Base-by-base conservation (phyloP, 2,329 filamentous ascomycete species). In the Fusarium sarcochroum region DNA sequence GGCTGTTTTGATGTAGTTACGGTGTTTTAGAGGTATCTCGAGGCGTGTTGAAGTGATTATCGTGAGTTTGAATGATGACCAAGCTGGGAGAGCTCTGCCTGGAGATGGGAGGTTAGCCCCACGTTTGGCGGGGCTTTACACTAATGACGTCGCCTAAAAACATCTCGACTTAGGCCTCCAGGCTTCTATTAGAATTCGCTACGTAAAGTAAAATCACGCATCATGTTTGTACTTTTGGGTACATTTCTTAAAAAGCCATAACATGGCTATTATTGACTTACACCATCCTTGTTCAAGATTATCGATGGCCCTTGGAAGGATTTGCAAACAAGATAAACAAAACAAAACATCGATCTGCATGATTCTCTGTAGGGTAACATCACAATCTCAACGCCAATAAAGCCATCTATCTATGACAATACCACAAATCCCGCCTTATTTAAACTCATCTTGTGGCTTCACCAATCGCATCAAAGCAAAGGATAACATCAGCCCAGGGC, bases 141-240 rank as follows among this genome's bases (percentile, higher is more conserved):
- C 5, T 34, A 25, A 69, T 69, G 66, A 69, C 66, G 66, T 69
- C 61, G 66, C 51, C 60, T 37, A 17, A 46, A 30, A 41, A 25
- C 30, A 20, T 34, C 17, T 46, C 10, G 10, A 35, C 3, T 7
- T 13, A 40, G 21, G 35, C n/a, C 4, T 30, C 17, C 13, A 13
- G 7, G 34, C 27, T 13, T 13, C 10, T 5, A 35, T 10, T n/a
- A 7, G 15, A 35, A 35, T 10, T 34, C 34, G 13, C 34, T 30
- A 11, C 9, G 11, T 23, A 7, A 5, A 23, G 3, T 23, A 23
- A 23, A 30, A 30, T 30, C 27, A 30, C 10, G 27, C 10, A 30
- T 30, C 27, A 30, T 10, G 7, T 23, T 23, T 23, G 23, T 23
- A 7, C 7, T 3, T 23, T 23, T 23, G 23, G 23, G 7, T 7